phyloP scores from a whole-genome alignment of 2,329 filamentous ascomycete genomes.

The Verticillium albo-atrum region DNA sequence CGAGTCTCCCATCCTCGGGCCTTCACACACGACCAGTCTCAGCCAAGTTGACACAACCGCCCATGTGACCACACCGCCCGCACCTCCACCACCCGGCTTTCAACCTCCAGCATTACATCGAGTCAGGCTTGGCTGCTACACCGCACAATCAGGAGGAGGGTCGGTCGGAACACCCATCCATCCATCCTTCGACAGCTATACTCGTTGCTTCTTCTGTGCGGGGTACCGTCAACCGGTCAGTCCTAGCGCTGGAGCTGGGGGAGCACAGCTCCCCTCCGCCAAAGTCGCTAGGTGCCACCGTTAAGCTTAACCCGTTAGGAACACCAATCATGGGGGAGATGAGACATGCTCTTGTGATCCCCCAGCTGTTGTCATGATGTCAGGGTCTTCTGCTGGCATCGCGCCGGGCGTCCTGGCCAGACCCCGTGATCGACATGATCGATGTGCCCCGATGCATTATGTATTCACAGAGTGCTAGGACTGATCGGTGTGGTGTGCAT shows the following conservation, averaged over 20 bases:
- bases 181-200: background rate
- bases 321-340: background rate
- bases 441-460: no score
- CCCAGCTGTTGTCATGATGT: background rate
- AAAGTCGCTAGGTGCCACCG: background rate
- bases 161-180: no score
- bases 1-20: background rate
- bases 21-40: background rate
- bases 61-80: background rate
- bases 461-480: no score
- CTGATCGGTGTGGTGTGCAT: no score
- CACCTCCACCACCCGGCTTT: background rate
- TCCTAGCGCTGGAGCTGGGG: background rate
- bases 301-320: background rate
- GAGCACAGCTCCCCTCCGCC: background rate
- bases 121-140: background rate
- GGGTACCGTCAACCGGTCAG: background rate
- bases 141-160: background rate
- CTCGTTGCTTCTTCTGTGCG: background rate
- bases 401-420: background rate
- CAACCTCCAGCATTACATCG: background rate
- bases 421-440: background rate
- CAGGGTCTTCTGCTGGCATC: background rate
- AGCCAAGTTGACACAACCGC: background rate
- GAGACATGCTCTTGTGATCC: background rate